Conservation (phyloP, 163 green algal species). For the Chloroidium sp. region DNA sequence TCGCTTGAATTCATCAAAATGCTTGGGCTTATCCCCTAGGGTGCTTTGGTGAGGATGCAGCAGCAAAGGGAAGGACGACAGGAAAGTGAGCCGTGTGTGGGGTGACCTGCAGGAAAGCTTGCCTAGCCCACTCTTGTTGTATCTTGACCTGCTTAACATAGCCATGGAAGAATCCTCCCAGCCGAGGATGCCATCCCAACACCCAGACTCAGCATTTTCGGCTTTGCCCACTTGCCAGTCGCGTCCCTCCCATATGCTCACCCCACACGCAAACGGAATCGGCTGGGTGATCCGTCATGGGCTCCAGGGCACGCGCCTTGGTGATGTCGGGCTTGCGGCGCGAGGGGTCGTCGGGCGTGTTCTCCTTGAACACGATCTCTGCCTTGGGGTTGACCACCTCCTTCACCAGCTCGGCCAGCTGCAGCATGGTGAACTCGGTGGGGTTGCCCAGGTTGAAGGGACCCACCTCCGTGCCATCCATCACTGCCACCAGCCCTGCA, state of each 20-base stretch:
- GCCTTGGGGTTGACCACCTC: constrained; percentile 86
- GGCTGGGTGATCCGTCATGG: not conserved
- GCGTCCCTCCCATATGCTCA: constrained; percentile 3
- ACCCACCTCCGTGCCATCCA: constrained; percentile 89
- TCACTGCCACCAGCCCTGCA: constrained; percentile 82
- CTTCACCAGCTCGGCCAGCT: constrained; percentile 87
- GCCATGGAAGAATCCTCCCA: no score
- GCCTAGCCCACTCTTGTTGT: no score
- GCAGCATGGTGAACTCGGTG: constrained; percentile 97
- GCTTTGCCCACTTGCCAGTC: not conserved
- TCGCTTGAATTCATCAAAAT: no score
- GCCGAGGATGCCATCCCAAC: not conserved
- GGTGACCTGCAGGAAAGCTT: no score
- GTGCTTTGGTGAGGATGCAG: no score
- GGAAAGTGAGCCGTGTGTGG: no score
- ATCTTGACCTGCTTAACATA: no score
- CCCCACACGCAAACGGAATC: not conserved
- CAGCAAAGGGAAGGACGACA: no score
- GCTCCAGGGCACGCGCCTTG: constrained; percentile 42
- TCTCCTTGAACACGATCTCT: constrained; percentile 81
- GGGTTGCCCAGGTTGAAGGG: constrained; percentile 99
- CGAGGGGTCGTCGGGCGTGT: constrained; percentile 91
- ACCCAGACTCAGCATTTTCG: not conserved
- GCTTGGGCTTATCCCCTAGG: no score
- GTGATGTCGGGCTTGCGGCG: constrained; percentile 93